A percentile compares a stretch with the other conserved stretches of the same genome.
Evolutionary conservation across 1,284 basidiomycete species (phyloP).

Genomic region (Ganoderma lingzhi): DNA sequence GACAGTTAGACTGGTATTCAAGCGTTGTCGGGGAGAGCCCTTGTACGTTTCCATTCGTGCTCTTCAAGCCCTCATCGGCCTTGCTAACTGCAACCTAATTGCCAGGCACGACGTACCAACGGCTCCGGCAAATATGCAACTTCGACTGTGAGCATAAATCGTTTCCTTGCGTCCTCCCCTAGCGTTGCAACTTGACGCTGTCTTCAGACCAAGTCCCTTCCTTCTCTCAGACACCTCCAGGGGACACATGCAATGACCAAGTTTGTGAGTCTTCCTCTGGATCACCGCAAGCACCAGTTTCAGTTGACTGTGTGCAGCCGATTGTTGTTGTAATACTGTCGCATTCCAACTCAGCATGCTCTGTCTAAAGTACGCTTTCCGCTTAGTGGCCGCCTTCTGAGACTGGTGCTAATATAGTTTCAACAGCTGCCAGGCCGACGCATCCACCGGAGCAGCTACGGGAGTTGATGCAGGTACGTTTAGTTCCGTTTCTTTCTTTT

Average conservation of each 20-base stretch:
- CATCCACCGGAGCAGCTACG: neutral
- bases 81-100: neutral
- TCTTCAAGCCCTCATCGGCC: neutral
- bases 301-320: constrained; percentile 4
- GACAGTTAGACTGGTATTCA: constrained; percentile 32
- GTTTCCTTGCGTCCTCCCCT: neutral
- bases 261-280: constrained; percentile 12
- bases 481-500: neutral
- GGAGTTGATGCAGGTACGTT: constrained; percentile 16
- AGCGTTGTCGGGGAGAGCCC: constrained; percentile 30
- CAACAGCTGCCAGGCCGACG: constrained; percentile 21
- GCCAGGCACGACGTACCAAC: constrained; percentile 20
- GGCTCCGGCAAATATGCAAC: constrained; percentile 24
- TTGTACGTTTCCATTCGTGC: constrained; percentile 10
- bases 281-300: neutral
- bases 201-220: neutral
- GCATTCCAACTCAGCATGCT: constrained; percentile 28
- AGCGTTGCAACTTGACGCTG: neutral
- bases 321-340: constrained; percentile 27
- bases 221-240: constrained; percentile 6
- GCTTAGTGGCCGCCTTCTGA: neutral
- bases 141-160: constrained; percentile 14
- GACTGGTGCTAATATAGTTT: neutral
- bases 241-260: constrained; percentile 23
- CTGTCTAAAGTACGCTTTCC: constrained; percentile 21